Evolutionary conservation across 331 rosid genomes (phyloP).

Genomic region (Phaseolus coccineus): DNA sequence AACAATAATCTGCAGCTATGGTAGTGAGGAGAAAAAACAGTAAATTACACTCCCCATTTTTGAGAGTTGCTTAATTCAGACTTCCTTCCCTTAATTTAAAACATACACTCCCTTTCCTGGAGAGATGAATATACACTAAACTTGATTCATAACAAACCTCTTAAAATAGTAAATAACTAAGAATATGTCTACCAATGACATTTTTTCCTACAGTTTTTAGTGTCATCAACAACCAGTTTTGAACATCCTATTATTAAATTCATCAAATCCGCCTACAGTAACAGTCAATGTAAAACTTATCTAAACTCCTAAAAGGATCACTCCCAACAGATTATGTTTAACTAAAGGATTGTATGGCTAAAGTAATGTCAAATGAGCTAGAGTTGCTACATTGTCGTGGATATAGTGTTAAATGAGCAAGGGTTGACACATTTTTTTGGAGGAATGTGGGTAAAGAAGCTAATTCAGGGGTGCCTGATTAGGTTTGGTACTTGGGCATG

Average conservation of each 20-base stretch:
- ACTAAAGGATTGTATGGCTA: too few species aligned
- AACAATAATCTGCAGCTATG: slow-evolving; percentile 24
- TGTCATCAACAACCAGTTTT: neutral
- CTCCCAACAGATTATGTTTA: too few species aligned
- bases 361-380: too few species aligned
- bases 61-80: neutral
- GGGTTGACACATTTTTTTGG: too few species aligned
- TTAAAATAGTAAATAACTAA: neutral
- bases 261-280: neutral
- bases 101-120: neutral
- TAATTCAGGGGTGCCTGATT: too few species aligned
- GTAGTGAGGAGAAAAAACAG: neutral
- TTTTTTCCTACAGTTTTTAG: neutral
- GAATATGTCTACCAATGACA: neutral
- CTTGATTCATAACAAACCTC: neutral
- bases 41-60: neutral
- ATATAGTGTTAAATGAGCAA: too few species aligned
- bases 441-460: too few species aligned
- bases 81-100: neutral
- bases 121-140: neutral
- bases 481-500: too few species aligned
- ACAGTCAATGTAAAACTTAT: too few species aligned
- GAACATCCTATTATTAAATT: neutral
- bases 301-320: too few species aligned
- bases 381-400: too few species aligned